A percentile compares a stretch with the other conserved stretches of the same genome.
Evolutionary conservation across 345 rosid species (phyloP).

Genomic region (Moricandia moricandioides): DNA sequence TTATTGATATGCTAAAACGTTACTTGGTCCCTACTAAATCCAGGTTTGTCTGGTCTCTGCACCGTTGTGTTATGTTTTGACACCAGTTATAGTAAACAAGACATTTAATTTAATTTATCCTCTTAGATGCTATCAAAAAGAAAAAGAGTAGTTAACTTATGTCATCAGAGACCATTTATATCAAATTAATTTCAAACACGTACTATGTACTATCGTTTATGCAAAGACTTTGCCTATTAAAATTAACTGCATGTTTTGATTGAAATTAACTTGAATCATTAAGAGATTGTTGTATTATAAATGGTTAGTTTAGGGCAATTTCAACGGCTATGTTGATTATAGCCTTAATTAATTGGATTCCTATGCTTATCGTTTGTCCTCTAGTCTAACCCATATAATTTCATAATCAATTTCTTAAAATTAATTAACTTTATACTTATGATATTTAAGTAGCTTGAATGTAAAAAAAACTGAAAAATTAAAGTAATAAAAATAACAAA

Average conservation of each 20-base stretch:
- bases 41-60: slow-evolving; percentile 38
- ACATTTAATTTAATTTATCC: slow-evolving; percentile 17
- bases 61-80: slow-evolving; percentile 31
- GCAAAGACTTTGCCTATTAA: background rate
- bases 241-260: slow-evolving; percentile 14
- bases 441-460: background rate
- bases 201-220: background rate
- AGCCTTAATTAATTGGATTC: background rate
- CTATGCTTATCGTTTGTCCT: background rate
- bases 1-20: slow-evolving; percentile 3
- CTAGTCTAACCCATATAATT: background rate
- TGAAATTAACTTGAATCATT: background rate
- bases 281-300: background rate
- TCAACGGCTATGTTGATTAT: background rate
- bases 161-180: slow-evolving; percentile 18
- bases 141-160: slow-evolving; percentile 8
- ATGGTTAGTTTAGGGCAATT: background rate
- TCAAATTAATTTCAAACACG: slow-evolving; percentile 16
- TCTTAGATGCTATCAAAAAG: slow-evolving; percentile 18
- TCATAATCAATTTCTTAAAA: background rate
- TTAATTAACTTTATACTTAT: background rate
- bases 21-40: slow-evolving; percentile 39
- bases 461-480: background rate
- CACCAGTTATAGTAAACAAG: slow-evolving; percentile 30
- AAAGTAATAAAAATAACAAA: background rate